Base-by-base conservation (phyloP, 441 rosid genomes). In the Erodium trifolium region DNA sequence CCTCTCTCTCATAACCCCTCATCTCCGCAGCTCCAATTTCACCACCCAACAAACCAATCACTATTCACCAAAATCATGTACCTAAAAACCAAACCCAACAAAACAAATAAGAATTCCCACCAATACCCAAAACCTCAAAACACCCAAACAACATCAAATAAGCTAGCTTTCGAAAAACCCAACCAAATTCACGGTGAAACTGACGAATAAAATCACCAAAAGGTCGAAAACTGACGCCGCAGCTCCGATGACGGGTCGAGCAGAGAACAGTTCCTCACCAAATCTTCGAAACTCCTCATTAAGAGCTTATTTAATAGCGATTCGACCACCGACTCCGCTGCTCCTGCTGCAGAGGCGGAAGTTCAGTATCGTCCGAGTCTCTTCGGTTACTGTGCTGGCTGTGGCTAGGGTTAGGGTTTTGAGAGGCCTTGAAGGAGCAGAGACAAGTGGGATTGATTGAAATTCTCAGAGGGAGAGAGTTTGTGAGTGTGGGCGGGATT, bases 1-100 rank as follows among this genome's bases (percentile, higher is more conserved):
- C 86, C 55, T 78, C 78, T 76, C 77, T 59, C 31, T 68, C 81
- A 72, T 82, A 77, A 37, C 67, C 82, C 72, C 76, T 55, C 88
- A 84, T 84, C 75, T 76, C 76, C 12, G 70, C 59, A 64, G 29
- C 59, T 51, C 17, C 59, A 16, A 51, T 0, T 51, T 16, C 13
- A 39, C 8, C 1, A 39, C 45, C 9, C 59, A 51, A 14, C 18
- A 13, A 51, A 51, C 59, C 59, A 51, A 16, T 51, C 59, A 51
- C 16, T 0, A n/a, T 7, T 51, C 59, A 16, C 59, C n/a, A 51
- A 51, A 51, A 51, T 3, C 59, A 51, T 4, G 18, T 4, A 39
- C 41, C 41, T 37, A 37, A 37, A 37, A 37, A 37, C 27, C 27
- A 23, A 23, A 23, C 27, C 27, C 41, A 37, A 37, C 7, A 39